These are phyloP conservation scores for Picea engelmannii DNA, from an alignment of 83 land plant genomes.

Conservation along the genomic window DNA sequence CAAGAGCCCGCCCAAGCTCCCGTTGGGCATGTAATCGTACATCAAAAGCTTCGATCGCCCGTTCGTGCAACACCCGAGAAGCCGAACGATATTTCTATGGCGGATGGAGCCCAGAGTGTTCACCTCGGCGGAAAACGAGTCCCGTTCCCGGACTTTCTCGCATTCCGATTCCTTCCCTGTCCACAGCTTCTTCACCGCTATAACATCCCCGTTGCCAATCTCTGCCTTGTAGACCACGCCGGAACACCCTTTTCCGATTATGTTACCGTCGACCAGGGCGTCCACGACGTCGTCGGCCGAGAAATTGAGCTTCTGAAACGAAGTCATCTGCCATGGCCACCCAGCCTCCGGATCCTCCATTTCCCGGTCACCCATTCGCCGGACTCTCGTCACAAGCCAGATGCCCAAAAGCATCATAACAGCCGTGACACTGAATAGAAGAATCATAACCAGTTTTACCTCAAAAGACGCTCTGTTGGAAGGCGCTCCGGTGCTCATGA, in stretches of 20 bases:
- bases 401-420: constrained; percentile 33
- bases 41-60: constrained; percentile 57
- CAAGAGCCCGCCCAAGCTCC: constrained; percentile 75
- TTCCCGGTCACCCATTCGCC: background rate
- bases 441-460: constrained; percentile 24
- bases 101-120: constrained; percentile 74
- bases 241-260: constrained; percentile 79
- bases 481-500: constrained; percentile 14
- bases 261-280: constrained; percentile 52
- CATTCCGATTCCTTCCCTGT: too few relatives aligned
- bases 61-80: constrained; percentile 78
- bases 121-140: constrained; percentile 31
- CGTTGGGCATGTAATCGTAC: constrained; percentile 88
- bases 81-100: constrained; percentile 80
- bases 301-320: constrained; percentile 61
- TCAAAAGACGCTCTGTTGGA: too few relatives aligned
- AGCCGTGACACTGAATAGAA: constrained; percentile 38
- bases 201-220: constrained; percentile 41
- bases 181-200: constrained; percentile 51
- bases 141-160: too few relatives aligned
- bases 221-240: constrained; percentile 75
- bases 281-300: constrained; percentile 45
- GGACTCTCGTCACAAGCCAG: constrained; percentile 29
- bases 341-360: constrained; percentile 17
- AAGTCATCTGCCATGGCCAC: constrained; percentile 54